Percentiles rank a stretch among this genome's conserved stretches.
These are phyloP conservation scores for Auricularia sp. DNA, from an alignment of 768 basidiomycete species.

Conservation along the genomic window DNA sequence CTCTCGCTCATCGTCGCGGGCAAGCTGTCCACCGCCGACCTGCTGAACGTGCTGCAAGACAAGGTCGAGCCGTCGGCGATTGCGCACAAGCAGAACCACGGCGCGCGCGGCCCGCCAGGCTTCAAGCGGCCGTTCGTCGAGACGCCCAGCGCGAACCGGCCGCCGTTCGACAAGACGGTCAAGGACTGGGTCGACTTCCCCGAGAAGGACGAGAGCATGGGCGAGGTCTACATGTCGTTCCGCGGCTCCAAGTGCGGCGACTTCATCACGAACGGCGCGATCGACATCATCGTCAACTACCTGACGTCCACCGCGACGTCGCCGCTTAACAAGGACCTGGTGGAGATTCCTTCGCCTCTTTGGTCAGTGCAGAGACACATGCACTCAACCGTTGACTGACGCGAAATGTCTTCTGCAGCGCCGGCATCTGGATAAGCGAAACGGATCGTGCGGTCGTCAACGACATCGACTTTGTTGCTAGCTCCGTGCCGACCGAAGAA, in stretches of 20 bases:
- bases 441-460: slow-evolving; percentile 62
- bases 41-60: slow-evolving; percentile 74
- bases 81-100: slow-evolving; percentile 60
- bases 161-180: slow-evolving; percentile 40
- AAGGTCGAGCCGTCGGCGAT: slow-evolving; percentile 77
- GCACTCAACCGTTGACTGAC: slow-evolving; percentile 2
- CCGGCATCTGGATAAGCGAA: slow-evolving; percentile 78
- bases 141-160: slow-evolving; percentile 60
- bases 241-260: slow-evolving; percentile 66
- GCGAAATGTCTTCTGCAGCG: slow-evolving; percentile 31
- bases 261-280: slow-evolving; percentile 30
- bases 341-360: slow-evolving; percentile 83
- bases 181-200: slow-evolving; percentile 81
- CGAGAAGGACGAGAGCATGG: slow-evolving; percentile 91
- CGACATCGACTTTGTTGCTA: slow-evolving; percentile 67
- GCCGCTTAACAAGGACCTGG: slow-evolving; percentile 80
- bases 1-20: slow-evolving; percentile 82
- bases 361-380: slow-evolving; percentile 38
- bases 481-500: slow-evolving; percentile 74
- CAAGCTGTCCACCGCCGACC: slow-evolving; percentile 65
- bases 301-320: slow-evolving; percentile 77
- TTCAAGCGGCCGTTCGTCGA: slow-evolving; percentile 96
- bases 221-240: slow-evolving; percentile 71
- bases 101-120: slow-evolving; percentile 50
- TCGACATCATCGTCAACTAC: slow-evolving; percentile 81